Evolutionary conservation across 2,329 filamentous ascomycete genomes (phyloP).

Genomic region (Ustulina deusta): DNA sequence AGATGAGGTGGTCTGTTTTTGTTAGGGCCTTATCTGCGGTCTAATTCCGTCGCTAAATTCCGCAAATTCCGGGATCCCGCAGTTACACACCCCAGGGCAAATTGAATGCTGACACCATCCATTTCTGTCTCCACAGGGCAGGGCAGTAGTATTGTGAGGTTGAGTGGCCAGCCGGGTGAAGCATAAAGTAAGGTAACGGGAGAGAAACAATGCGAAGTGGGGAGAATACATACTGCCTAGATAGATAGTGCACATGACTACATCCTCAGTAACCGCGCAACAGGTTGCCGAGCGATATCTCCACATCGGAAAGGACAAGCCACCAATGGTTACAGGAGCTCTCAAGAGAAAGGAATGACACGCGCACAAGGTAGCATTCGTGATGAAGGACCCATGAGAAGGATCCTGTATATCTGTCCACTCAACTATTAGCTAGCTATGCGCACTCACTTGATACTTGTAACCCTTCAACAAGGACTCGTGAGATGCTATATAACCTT

Average conservation of each 20-base stretch:
- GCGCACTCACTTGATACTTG: not conserved
- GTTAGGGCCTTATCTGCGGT: constrained; percentile 13
- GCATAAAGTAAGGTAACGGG: not conserved
- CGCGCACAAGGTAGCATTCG: not conserved
- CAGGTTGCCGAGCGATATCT: not conserved
- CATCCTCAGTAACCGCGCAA: not conserved
- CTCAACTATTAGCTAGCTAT: not conserved
- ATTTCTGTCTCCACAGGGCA: too few relatives aligned
- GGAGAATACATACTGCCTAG: not conserved
- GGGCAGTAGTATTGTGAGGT: not conserved
- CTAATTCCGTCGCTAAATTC: constrained; percentile 29
- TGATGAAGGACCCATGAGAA: not conserved
- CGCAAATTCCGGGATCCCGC: constrained; percentile 24
- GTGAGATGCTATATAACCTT: not conserved
- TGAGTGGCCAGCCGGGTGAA: not conserved
- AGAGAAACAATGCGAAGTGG: not conserved
- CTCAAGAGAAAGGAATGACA: not conserved
- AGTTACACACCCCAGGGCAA: not conserved
- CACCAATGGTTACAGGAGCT: not conserved
- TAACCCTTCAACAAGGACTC: not conserved
- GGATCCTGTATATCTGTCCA: not conserved
- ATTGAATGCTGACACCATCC: constrained; percentile 7
- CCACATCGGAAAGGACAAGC: not conserved
- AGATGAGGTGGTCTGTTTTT: not conserved
- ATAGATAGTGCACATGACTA: not conserved